Percentiles rank a stretch among this genome's conserved stretches.
Evolutionary conservation across 2,329 filamentous ascomycete genomes (phyloP).

Genomic region (Colletotrichum gigasporum): DNA sequence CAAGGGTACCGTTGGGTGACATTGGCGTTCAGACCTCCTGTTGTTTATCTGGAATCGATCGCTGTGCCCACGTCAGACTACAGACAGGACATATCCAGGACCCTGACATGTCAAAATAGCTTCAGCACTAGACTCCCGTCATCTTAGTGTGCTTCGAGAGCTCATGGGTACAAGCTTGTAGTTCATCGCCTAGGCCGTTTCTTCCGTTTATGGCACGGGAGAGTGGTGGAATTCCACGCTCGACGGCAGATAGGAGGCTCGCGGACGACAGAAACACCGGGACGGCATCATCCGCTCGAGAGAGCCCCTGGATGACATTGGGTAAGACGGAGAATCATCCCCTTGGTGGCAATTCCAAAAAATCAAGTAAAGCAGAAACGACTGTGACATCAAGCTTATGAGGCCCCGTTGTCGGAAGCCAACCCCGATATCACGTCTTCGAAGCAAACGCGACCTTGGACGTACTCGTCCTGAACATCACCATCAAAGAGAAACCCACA

Average conservation of each 20-base stretch:
- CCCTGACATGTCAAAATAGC: background rate
- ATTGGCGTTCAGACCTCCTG: background rate
- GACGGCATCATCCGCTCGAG: background rate
- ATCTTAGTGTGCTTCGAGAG: background rate
- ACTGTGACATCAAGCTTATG: background rate
- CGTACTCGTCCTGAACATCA: background rate
- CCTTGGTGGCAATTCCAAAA: background rate
- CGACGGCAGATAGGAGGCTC: no score
- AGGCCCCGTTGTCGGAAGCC: background rate
- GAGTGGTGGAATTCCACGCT: background rate
- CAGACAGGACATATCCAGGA: background rate
- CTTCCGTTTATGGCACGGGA: background rate
- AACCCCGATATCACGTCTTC: background rate
- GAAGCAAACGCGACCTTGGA: background rate
- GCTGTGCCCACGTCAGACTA: background rate
- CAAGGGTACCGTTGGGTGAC: background rate
- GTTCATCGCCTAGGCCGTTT: background rate
- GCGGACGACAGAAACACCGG: background rate
- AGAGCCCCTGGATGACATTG: background rate
- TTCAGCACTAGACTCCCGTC: background rate
- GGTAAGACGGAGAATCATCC: background rate
- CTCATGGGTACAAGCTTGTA: background rate
- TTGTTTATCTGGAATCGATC: background rate
- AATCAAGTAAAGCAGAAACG: background rate
- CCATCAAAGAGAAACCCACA: slow-evolving; percentile 9